Conservation (phyloP, 2,329 filamentous ascomycete genomes). For the Pseudocercospora fuligena region DNA sequence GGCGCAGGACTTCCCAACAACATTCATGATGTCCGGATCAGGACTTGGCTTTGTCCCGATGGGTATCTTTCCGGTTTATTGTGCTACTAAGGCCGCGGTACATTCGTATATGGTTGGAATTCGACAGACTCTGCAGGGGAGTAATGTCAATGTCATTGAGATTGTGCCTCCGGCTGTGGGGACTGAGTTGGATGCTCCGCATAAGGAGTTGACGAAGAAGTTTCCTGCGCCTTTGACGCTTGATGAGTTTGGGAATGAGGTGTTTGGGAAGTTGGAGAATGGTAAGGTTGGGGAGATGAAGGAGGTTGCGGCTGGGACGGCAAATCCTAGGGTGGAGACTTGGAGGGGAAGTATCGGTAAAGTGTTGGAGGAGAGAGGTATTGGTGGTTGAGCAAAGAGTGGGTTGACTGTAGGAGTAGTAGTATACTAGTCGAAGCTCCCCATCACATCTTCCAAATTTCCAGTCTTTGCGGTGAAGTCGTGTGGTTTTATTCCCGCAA, state of each 20-base stretch:
- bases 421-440: background rate
- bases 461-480: background rate
- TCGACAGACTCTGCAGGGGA: conserved; percentile 26
- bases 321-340: conserved; percentile 16
- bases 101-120: conserved; percentile 26
- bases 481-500: background rate
- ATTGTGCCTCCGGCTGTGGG: conserved; percentile 29
- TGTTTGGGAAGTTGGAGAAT: conserved; percentile 20
- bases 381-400: conserved; percentile 5
- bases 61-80: conserved; percentile 26
- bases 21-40: conserved; percentile 27
- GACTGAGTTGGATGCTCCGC: conserved; percentile 7
- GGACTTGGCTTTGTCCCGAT: conserved; percentile 29
- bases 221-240: background rate
- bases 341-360: conserved; percentile 15
- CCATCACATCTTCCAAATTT: background rate
- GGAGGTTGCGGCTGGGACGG: conserved; percentile 25
- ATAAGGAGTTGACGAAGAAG: background rate
- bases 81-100: conserved; percentile 27
- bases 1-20: conserved; percentile 9
- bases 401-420: background rate
- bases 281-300: conserved; percentile 25
- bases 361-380: conserved; percentile 5
- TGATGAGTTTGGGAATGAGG: conserved; percentile 18
- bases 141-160: conserved; percentile 30